These are phyloP conservation scores for Rhododendron griersonianum DNA, from an alignment of 148 eudicot species.

Conservation along the genomic window DNA sequence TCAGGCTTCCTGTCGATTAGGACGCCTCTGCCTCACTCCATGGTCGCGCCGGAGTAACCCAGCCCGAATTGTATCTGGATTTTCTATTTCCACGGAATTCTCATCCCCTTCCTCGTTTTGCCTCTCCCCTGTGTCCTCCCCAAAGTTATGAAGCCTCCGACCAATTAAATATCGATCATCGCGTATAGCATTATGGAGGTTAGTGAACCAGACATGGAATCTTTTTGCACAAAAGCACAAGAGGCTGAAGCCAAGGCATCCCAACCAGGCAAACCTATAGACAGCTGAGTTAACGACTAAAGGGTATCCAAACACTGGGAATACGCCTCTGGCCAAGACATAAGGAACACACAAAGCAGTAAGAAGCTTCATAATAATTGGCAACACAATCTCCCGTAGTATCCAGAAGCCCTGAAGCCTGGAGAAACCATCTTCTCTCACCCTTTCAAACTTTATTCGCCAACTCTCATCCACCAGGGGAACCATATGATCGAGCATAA, in stretches of 20 bases:
- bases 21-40: constrained; percentile 68
- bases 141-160: constrained; percentile 86
- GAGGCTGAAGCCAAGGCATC: constrained; percentile 69
- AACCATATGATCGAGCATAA: constrained; percentile 87
- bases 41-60: constrained; percentile 19
- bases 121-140: constrained; percentile 39
- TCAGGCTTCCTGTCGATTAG: constrained; percentile 40
- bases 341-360: constrained; percentile 96
- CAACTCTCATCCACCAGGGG: constrained; percentile 87
- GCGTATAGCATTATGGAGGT: constrained; percentile 91
- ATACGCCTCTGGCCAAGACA: constrained; percentile 80
- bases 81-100: constrained; percentile 17
- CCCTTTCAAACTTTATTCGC: constrained; percentile 91
- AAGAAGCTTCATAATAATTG: constrained; percentile 78
- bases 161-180: constrained; percentile 93
- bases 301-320: constrained; percentile 85
- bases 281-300: constrained; percentile 87
- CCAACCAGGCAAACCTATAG: constrained; percentile 93
- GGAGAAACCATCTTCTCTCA: constrained; percentile 90
- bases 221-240: constrained; percentile 80
- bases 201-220: constrained; percentile 97
- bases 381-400: constrained; percentile 83
- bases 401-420: constrained; percentile 88
- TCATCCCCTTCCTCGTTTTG: constrained; percentile 11
- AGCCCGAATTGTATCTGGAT: constrained; percentile 16